Base-by-base conservation (phyloP, 768 basidiomycete species). In the Leccinum subtestaceum region DNA sequence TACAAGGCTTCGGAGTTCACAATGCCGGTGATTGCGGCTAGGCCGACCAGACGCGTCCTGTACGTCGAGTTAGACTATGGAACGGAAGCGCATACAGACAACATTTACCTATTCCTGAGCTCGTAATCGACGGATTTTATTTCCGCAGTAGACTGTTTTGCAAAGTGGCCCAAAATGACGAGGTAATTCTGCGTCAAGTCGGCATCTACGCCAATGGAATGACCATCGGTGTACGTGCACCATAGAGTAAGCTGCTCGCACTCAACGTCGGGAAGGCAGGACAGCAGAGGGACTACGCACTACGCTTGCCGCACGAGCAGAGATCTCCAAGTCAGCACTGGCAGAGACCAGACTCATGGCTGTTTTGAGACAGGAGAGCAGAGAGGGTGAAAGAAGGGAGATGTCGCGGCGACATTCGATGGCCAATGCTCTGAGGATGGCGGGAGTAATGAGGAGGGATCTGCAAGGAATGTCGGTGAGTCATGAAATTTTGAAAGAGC, bases 211-310 rank as follows among this genome's bases (percentile, higher is more conserved):
- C 90, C 91, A 61, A 95, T 85, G 40, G 90, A 77, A 55, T 86
- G 86, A 0, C 93, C 93, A 64, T 95, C 88, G 21, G 95, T 93
- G 64, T 87, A 97, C 15, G 94, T 95, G 19, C 89, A 88, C 89
- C 93, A 98, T 1, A 93, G 88, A 3, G 88, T 91, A 66, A 96
- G 93, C 89, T 95, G 66, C 34, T 3, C 21, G 17, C 5, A 48
- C 36, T 60, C 6, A 65, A 49, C 23, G 19, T 19, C n/a, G 12
- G 21, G 6, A 58, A 6, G 29, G 15, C 1, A 47, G 21, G 47
- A 4, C 0, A 27, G 29, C 3, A 57, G 19, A 21, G 46, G 13
- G 31, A 17, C 32, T 12, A 81, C 90, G 66, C 71, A 93, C 93
- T 55, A 94, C 84, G 67, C 83, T 89, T 21, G 93, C 93, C 11